Base-by-base conservation (phyloP, 352 stramenopile species). In the Peronospora destructor region DNA sequence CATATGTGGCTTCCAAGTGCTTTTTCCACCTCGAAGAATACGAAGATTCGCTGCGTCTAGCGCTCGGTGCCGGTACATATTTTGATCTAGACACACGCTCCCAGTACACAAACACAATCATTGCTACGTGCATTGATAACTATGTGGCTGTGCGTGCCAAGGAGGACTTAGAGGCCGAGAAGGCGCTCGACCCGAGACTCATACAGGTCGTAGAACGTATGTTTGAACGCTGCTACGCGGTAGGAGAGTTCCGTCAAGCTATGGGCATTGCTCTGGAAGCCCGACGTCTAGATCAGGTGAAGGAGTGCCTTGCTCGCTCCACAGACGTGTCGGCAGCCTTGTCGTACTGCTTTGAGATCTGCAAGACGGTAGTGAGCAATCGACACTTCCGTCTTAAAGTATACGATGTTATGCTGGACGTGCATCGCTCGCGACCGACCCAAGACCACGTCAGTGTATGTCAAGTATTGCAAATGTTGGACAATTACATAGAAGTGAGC, bases 1-100 rank as follows among this genome's bases (percentile, higher is more conserved):
- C 93, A 11, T 84, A 73, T 28, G 81, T 98, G 34, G 91, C 91
- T 13, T 97, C 89, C 61, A 95, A 87, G 73, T 96, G 96, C 53
- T 99, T 98, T 55, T 99, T 98, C 64, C 96, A 99, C 66, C 68
- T 99, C 34, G 95, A 99, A 59, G 96, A 99, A 71, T 98, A 98
- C 41, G 79, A 93, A 53, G 88, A 97, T 56, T 88, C 93, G 19
- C 69, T 98, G 44, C 84, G 94, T 23, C 71, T 99, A 23, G 96
- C 96, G 21, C 80, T 99, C 6, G 90, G 92, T 11, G 91, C 94
- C 10, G 96, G 95, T 16, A 79, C 88, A 42, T 95, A 98, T 68
- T 98, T 98, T 66, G 86, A 98, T 61, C 76, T 98, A 25, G 89
- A 87, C 34, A 61, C 56, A 46, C 93, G 87, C 56, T 95, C 77